Evolutionary conservation across 73 alveolate genomes (phyloP), one percentile per base, ranked within the genome.

Genomic region (Paramecium biaurelia): DNA sequence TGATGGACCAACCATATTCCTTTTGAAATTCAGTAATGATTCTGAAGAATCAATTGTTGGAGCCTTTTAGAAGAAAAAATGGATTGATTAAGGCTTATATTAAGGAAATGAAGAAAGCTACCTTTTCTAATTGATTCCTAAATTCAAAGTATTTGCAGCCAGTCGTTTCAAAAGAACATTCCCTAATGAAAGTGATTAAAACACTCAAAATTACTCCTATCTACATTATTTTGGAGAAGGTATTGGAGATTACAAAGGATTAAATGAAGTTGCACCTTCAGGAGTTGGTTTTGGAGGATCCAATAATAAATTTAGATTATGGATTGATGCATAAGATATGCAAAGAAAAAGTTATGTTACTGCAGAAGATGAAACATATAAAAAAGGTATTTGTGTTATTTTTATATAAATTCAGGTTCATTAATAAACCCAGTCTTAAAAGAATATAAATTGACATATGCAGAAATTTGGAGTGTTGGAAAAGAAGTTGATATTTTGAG

Each of bases 271-370:
- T 7, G 86, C 86, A 30, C 86, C 86, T 2, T 72, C 56, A 10
- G 86, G 86, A 34, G 18, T 72, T 12, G 86, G 86, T 9, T 72
- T 72, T 72, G 86, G 86, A 72, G 86, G 86, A 14, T 35, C 58
- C 18, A 72, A 72, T 15, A 72, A 72, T 18, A 32, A 72, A 34
- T 72, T 35, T 37, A 72, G 86, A 72, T 42, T 72, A 14, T 72
- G 86, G 86, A 37, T 72, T 4, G 86, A 72, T 72, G 59, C 28
- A 7, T 18, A 72, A 72, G 86, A 72, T 35, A 72, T 72, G 86
- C 10, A 72, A 35, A 38, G 45, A 72, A 35, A 72, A 37, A 72
- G 86, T 35, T 72, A 72, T 37, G 86, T 72, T 5, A 72, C 86
- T 14, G 21, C 86, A 28, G 86, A 72, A 72, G 86, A 72, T 72